Percentiles rank a stretch among this genome's conserved stretches.
Conservation (phyloP, 23 red algal genomes). For the Gracilaria gracilis region DNA sequence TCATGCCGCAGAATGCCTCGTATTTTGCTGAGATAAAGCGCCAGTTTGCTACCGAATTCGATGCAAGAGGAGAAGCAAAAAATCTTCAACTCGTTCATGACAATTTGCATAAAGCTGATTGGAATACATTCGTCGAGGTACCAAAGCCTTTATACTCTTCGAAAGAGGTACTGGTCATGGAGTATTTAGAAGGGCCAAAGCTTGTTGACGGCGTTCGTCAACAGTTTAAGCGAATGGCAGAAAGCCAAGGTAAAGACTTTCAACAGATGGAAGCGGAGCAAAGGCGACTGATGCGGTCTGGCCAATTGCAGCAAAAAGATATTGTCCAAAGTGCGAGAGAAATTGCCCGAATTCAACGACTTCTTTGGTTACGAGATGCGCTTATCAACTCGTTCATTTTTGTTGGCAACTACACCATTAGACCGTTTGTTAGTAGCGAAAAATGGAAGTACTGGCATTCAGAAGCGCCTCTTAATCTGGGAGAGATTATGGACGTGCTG, state of each 20-base stretch:
- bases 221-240: slow-evolving; percentile 57
- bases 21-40: slow-evolving; percentile 76
- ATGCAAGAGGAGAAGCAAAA: slow-evolving; percentile 73
- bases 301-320: slow-evolving; percentile 24
- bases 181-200: slow-evolving; percentile 72
- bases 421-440: slow-evolving; percentile 23
- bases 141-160: slow-evolving; percentile 67
- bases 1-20: slow-evolving; percentile 75
- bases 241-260: slow-evolving; percentile 32
- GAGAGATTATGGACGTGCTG: slow-evolving; percentile 58
- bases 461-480: slow-evolving; percentile 61
- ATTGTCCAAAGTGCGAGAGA: slow-evolving; percentile 25
- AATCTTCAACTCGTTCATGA: slow-evolving; percentile 70
- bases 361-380: slow-evolving; percentile 44
- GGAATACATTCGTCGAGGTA: slow-evolving; percentile 59
- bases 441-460: slow-evolving; percentile 52
- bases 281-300: slow-evolving; percentile 47
- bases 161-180: slow-evolving; percentile 85
- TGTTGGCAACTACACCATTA: slow-evolving; percentile 53
- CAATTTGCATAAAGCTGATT: slow-evolving; percentile 41
- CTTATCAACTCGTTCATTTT: slow-evolving; percentile 56
- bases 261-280: slow-evolving; percentile 75
- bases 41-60: slow-evolving; percentile 88
- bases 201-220: slow-evolving; percentile 74
- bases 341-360: slow-evolving; percentile 24